phyloP scores from a whole-genome alignment of 225 moss, liverwort and hornwort genomes.

The Sphagnum contortum region DNA sequence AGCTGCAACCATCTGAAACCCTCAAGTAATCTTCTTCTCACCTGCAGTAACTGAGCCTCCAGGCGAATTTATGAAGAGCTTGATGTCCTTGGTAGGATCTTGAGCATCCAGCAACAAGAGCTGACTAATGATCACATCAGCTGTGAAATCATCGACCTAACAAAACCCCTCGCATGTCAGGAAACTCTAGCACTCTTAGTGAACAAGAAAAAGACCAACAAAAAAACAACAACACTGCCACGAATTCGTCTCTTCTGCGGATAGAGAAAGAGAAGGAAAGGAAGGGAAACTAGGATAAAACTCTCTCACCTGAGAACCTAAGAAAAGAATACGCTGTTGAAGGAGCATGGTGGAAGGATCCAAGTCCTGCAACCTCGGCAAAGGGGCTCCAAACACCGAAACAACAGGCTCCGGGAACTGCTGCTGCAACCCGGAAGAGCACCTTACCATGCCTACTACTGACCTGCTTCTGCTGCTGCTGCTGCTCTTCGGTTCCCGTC shows the following conservation, averaged over 20 bases:
- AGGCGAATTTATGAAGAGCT: conserved; percentile 93
- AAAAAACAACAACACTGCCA: too few relatives aligned
- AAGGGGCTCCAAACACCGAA: conserved; percentile 21
- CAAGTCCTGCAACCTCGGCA: conserved; percentile 65
- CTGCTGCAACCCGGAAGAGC: too few relatives aligned
- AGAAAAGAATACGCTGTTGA: conserved; percentile 72
- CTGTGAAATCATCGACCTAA: conserved; percentile 79
- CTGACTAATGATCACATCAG: conserved; percentile 88
- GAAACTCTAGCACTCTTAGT: too few relatives aligned
- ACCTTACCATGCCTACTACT: neutral
- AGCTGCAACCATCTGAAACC: too few relatives aligned
- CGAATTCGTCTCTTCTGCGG: neutral
- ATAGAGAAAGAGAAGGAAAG: neutral
- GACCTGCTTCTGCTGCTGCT: conserved; percentile 4
- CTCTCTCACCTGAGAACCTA: conserved; percentile 49
- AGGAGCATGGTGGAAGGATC: conserved; percentile 62
- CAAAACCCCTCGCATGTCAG: neutral
- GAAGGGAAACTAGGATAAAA: neutral
- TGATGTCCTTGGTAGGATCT: conserved; percentile 88
- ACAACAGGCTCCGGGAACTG: neutral
- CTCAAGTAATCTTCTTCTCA: neutral
- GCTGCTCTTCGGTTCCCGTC: neutral
- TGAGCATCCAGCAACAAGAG: conserved; percentile 81
- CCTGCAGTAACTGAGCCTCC: conserved; percentile 93
- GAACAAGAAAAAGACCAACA: too few relatives aligned